phyloP scores from a whole-genome alignment of 345 rosid genomes.

The Salix arbutifolia region DNA sequence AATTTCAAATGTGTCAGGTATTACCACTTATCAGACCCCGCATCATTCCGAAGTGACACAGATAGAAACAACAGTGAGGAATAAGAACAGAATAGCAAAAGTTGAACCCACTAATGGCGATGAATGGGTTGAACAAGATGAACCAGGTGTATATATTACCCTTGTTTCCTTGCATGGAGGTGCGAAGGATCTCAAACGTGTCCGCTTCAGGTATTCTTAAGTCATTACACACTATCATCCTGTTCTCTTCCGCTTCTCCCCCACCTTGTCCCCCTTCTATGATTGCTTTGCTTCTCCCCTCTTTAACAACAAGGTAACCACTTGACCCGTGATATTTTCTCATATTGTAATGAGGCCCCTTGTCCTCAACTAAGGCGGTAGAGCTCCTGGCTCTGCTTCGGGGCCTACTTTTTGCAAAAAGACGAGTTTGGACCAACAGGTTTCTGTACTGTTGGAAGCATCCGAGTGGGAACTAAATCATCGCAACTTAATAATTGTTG shows the following conservation, averaged over 20 bases:
- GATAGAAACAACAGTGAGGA: constrained; percentile 8
- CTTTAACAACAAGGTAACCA: neutral
- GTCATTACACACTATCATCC: neutral
- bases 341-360: neutral
- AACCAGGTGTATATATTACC: constrained; percentile 22
- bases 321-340: neutral
- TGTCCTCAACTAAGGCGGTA: neutral
- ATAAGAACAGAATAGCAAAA: constrained; percentile 12
- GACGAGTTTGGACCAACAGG: neutral
- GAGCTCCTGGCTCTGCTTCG: neutral
- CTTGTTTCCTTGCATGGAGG: constrained; percentile 25
- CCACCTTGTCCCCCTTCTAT: neutral
- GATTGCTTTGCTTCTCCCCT: neutral
- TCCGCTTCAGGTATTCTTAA: constrained; percentile 25
- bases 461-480: neutral
- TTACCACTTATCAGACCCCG: neutral
- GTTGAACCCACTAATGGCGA: constrained; percentile 18
- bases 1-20: neutral
- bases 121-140: constrained; percentile 31
- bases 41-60: constrained; percentile 7
- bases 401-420: neutral
- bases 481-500: neutral
- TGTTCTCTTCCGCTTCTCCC: neutral
- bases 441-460: neutral
- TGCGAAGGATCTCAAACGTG: constrained; percentile 26